Evolutionary conservation across 768 basidiomycete species (phyloP), one percentile per base, ranked within the genome.

Genomic region (Calocera cornea): DNA sequence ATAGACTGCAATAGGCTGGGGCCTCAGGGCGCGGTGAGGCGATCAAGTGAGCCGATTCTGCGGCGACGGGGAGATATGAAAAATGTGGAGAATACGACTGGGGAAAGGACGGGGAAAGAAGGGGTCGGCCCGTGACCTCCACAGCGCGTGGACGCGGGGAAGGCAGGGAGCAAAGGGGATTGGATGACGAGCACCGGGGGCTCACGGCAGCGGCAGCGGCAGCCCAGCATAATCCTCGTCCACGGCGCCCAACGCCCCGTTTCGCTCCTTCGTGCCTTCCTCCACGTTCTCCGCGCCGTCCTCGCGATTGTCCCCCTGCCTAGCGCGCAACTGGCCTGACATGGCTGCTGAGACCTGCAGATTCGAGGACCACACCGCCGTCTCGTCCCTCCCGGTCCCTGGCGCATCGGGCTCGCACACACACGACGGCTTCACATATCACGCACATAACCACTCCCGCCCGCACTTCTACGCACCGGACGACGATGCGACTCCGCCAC

Each of bases 121-220:
- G 16, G 54, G 54, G 54, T 60, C 54, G 54, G 54, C 27, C 54
- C 54, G 54, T 60, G 54, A 60, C 54, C 54, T 60, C 54, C 54
- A 60, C 54, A 8, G 44, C 19, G 44, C 44, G 44, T 47, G 44
- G 19, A 47, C 44, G 54, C 54, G 54, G 54, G 54, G 54, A 60
- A 60, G 54, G 14, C 44, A 47, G 44, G 44, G 44, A 47, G 24
- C 44, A 24, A 24, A 3, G 44, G 8, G 44, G 44, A 47, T 47
- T 47, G 44, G 44, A 47, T 47, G 44, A 19, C 44, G 16, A 19
- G 27, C 14, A 47, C 44, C 44, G 44, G 44, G 44, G 44, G 44
- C 19, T 10, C 40, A 41, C 40, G 19, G n/a, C n/a, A n/a, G n/a
- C 40, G 19, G 40, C 10, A 19, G 40, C 19, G 11, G 19, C 40